Conservation (phyloP, 305 asterid species). For the Rubia peregrina region DNA sequence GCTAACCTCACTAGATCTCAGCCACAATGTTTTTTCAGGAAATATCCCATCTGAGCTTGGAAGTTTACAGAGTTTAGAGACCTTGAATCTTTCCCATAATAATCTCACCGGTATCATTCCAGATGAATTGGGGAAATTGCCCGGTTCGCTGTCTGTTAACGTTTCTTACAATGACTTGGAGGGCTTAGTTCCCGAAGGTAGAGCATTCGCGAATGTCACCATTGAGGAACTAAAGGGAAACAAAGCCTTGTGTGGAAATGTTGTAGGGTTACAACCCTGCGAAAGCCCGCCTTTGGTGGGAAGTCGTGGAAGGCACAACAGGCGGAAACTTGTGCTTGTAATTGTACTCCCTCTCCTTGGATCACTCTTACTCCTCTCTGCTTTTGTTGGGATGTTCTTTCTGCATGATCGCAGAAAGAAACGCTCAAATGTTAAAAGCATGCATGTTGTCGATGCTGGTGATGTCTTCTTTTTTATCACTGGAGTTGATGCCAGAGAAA, state of each 20-base stretch:
- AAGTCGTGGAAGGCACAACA: not conserved
- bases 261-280: not conserved
- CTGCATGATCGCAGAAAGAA: not conserved
- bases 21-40: conserved; percentile 6
- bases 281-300: not conserved
- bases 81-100: not conserved
- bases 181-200: not conserved
- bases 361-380: conserved; percentile 11
- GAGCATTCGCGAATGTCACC: not conserved
- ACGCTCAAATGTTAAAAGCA: not conserved
- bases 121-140: not conserved
- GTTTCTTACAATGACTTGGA: conserved; percentile 8
- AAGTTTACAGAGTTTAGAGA: not conserved
- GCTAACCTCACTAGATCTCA: not conserved
- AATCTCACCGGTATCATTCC: conserved; percentile 11
- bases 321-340: conserved; percentile 3
- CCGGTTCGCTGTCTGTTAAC: not conserved
- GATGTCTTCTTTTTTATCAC: not conserved
- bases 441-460: not conserved
- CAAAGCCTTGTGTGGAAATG: not conserved
- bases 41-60: not conserved
- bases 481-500: conserved; percentile 7
- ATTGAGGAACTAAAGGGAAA: not conserved
- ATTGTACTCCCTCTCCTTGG: conserved; percentile 21
- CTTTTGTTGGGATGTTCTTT: not conserved